Base-by-base conservation (phyloP, 805 yeast genomes). In the Candida sphagnicola region DNA sequence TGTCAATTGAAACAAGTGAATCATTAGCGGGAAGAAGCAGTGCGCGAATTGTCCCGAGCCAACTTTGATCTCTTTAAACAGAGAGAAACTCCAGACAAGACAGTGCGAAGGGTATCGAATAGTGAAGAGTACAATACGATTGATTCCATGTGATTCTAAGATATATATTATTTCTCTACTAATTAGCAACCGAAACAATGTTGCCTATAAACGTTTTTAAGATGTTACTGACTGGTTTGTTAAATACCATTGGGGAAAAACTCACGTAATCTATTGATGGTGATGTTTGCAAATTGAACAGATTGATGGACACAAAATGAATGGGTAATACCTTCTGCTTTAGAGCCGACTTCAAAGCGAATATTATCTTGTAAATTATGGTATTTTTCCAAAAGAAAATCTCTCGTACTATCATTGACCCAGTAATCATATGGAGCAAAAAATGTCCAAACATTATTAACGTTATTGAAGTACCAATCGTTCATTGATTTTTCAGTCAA, bases 401-500 rank as follows among this genome's bases (percentile, higher is more conserved):
- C 65, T 32, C 84, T 67, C 1, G 86, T 74, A 18, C 51, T 57
- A 34, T 72, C 66, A 39, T 67, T 65, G 2, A 83, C 80, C 90
- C 90, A 83, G 50, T 78, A 78, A 52, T 83, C 91, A 19, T 61
- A 51, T n/a, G 56, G 57, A 4, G 83, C 81, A 46, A 78, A 80
- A 40, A 74, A 73, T 3, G 67, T 53, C 85, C 85, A 80, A 21
- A 31, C 35, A n/a, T 75, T 58, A 17, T 54, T 57, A 5, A 50
- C 44, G 4, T 49, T 43, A 35, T 23, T 14, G 40, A 74, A 70
- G 40, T 72, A 69, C 51, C 72, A 60, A 34, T 70, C 71, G 59
- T 84, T 81, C 42, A 77, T 65, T 6, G 55, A 66, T 48, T 68
- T 68, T 32, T 75, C 77, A n/a, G 66, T 58, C 29, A 64, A 63